Conservation (phyloP, 495 filamentous ascomycete genomes). For the Penicillium lividum region DNA sequence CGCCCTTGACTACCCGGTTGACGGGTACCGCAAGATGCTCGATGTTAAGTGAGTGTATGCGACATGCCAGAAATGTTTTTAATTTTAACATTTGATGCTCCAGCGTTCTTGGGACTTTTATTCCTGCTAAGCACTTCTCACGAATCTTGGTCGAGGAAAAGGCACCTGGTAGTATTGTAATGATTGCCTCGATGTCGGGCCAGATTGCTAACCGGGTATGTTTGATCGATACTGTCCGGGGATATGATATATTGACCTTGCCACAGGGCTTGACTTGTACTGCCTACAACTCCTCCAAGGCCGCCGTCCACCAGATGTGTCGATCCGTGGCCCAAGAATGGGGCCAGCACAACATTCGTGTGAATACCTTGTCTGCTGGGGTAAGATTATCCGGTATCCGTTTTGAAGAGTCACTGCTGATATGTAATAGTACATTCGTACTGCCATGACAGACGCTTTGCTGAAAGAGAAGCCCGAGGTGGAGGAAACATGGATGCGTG, state of each 20-base stretch:
- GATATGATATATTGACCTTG: neutral
- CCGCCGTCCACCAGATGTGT: conserved; percentile 63
- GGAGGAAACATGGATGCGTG: conserved; percentile 39
- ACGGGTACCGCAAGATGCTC: conserved; percentile 63
- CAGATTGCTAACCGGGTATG: conserved; percentile 65
- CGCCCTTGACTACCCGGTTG: conserved; percentile 64
- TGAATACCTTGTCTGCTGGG: conserved; percentile 51
- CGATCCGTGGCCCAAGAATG: conserved; percentile 70
- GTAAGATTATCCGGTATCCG: conserved; percentile 5
- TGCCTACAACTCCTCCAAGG: conserved; percentile 69
- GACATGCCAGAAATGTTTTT: neutral
- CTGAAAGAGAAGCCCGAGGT: conserved; percentile 60
- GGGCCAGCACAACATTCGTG: conserved; percentile 41
- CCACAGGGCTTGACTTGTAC: conserved; percentile 58
- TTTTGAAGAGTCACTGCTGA: neutral
- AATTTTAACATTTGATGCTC: neutral
- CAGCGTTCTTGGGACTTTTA: conserved; percentile 65
- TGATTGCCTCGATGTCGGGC: conserved; percentile 78
- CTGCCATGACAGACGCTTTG: conserved; percentile 39
- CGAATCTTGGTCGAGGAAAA: conserved; percentile 61
- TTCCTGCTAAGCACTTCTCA: conserved; percentile 71
- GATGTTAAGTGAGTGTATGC: conserved; percentile 54
- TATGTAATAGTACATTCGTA: conserved; percentile 37
- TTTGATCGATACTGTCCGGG: conserved; percentile 15
- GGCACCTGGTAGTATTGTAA: conserved; percentile 60